A percentile compares a stretch with the other conserved stretches of the same genome.
phyloP scores from a whole-genome alignment of 306 rosid genomes.

The Acacia crassicarpa region DNA sequence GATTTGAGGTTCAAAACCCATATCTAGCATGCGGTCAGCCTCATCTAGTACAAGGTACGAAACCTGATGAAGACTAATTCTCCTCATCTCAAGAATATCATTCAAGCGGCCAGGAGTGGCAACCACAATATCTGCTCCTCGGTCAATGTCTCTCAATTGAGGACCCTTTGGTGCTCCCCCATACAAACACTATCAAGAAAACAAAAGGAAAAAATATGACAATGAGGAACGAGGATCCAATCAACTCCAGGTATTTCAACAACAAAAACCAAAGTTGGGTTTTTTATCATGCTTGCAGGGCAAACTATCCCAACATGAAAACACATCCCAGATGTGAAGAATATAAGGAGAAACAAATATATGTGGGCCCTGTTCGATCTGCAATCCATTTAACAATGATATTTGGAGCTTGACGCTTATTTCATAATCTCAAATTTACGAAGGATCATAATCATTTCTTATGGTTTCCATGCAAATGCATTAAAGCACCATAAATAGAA shows the following conservation, averaged over 20 bases:
- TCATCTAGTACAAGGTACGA: slow-evolving; percentile 96
- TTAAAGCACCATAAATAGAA: slow-evolving; percentile 4
- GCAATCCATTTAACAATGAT: slow-evolving; percentile 11
- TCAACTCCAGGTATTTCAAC: neutral
- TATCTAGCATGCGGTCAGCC: slow-evolving; percentile 99
- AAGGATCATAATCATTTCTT: slow-evolving; percentile 1
- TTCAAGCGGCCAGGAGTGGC: slow-evolving; percentile 99
- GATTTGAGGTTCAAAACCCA: slow-evolving; percentile 99
- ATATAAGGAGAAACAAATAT: neutral
- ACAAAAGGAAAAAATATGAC: neutral
- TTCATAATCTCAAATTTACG: neutral
- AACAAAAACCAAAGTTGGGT: neutral
- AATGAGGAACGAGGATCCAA: neutral
- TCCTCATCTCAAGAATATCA: slow-evolving; percentile 97
- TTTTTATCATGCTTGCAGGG: neutral
- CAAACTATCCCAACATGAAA: neutral
- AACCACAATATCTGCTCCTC: slow-evolving; percentile 95
- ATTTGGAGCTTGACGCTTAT: slow-evolving; percentile 5
- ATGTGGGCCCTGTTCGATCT: neutral
- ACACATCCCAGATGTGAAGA: neutral
- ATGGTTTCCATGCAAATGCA: neutral
- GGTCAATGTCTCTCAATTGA: slow-evolving; percentile 88
- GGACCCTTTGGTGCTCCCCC: slow-evolving; percentile 99
- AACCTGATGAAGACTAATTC: slow-evolving; percentile 86
- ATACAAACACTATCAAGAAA: slow-evolving; percentile 70